Evolutionary conservation across 2,329 filamentous ascomycete species (phyloP).

Genomic region (Alternaria consortialis): DNA sequence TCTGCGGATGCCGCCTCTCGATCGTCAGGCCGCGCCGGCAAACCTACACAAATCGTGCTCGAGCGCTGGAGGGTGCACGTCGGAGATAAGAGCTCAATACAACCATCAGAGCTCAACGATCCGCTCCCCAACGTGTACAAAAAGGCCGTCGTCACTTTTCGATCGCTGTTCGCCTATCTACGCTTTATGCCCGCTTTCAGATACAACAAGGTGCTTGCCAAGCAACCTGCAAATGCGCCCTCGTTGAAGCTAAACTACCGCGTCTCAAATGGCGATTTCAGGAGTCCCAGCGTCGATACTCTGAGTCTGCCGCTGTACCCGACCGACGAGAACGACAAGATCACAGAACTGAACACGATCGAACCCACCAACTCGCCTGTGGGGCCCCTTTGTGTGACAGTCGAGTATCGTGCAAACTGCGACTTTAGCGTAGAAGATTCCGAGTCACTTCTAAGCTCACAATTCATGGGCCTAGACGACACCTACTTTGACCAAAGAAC

Average conservation of each 20-base stretch:
- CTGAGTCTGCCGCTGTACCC: slow-evolving; percentile 76
- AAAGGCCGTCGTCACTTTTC: slow-evolving; percentile 93
- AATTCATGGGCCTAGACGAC: slow-evolving; percentile 91
- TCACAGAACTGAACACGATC: slow-evolving; percentile 73
- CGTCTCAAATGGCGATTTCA: slow-evolving; percentile 69
- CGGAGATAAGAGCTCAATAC: slow-evolving; percentile 64
- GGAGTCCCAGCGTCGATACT: slow-evolving; percentile 68
- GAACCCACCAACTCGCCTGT: slow-evolving; percentile 86
- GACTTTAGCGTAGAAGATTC: slow-evolving; percentile 92
- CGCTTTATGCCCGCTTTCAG: slow-evolving; percentile 88
- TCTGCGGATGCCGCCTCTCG: slow-evolving; percentile 60
- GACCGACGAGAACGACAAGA: slow-evolving; percentile 62
- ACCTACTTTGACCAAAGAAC: slow-evolving; percentile 81
- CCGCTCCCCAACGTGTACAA: slow-evolving; percentile 92
- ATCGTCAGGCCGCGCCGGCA: slow-evolving; percentile 58
- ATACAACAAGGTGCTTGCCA: slow-evolving; percentile 77
- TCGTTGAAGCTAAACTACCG: slow-evolving; percentile 80
- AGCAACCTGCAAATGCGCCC: slow-evolving; percentile 69
- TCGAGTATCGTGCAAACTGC: slow-evolving; percentile 87
- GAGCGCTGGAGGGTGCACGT: slow-evolving; percentile 92
- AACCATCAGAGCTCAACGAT: slow-evolving; percentile 65
- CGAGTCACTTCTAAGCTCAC: slow-evolving; percentile 87
- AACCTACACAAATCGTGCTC: slow-evolving; percentile 76
- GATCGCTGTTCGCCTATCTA: slow-evolving; percentile 83
- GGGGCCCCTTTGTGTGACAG: slow-evolving; percentile 81